Percentiles rank a stretch among this genome's conserved stretches.
phyloP scores from a whole-genome alignment of 495 filamentous ascomycete species.

The Aspergillus nanangensis region DNA sequence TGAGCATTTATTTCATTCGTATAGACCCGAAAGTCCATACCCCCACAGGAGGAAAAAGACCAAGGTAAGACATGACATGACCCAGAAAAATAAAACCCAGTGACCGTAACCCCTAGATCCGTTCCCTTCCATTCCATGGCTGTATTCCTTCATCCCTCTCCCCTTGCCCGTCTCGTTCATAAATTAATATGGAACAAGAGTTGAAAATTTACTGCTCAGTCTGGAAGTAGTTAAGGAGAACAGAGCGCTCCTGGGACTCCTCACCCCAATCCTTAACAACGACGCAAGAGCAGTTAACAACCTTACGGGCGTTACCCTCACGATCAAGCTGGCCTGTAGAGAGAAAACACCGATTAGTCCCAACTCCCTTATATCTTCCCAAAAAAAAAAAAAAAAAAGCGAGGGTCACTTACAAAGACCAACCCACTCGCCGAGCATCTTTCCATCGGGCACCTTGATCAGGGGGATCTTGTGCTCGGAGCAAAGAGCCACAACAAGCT shows the following conservation, averaged over 20 bases:
- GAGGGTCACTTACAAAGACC: constrained; percentile 79
- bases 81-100: too few species aligned
- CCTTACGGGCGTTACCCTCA: constrained; percentile 98
- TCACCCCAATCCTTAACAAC: constrained; percentile 99
- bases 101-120: too few species aligned
- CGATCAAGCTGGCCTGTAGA: constrained; percentile 87
- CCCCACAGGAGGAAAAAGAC: background rate
- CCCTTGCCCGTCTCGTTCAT: too few species aligned
- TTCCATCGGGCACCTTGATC: constrained; percentile 99
- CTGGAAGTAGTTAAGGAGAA: constrained; percentile 99
- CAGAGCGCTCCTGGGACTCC: constrained; percentile 94
- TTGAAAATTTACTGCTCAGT: constrained; percentile 65
- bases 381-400: constrained; percentile 6
- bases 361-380: too few species aligned
- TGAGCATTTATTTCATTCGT: background rate
- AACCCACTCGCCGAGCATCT: constrained; percentile 99
- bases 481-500: constrained; percentile 96
- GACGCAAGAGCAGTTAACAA: constrained; percentile 99
- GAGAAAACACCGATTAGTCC: background rate
- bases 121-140: too few species aligned
- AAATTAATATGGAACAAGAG: background rate
- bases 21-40: background rate
- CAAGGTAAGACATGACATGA: background rate
- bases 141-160: background rate
- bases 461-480: constrained; percentile 98